Evolutionary conservation across 208 protist species (phyloP), one percentile per base, ranked within the genome.

Genomic region (Trypanosomatidae sp.): DNA sequence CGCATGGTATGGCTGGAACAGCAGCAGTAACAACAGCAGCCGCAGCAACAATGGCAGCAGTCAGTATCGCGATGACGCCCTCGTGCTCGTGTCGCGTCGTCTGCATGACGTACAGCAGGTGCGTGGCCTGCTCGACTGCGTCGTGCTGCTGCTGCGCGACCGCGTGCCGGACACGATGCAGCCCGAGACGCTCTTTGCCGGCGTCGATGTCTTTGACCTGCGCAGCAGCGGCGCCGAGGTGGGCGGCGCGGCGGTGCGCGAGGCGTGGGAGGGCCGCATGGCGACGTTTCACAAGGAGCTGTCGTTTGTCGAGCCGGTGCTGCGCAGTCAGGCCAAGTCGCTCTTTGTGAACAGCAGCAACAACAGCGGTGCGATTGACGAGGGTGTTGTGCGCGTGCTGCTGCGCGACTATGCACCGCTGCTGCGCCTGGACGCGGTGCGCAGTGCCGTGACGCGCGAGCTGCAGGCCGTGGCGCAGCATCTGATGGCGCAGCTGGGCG

Each of bases 221-320:
- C 60, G 56, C 33, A 30, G 43, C 22, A 46, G 51, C 11, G 6
- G 20, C 33, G 6, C 6, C 20, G 15, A 6, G n/a, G n/a, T n/a
- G n/a, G n/a, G n/a, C n/a, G n/a, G n/a, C n/a, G 59, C 37, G 18
- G 26, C 48, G 2, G 55, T 74, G 1, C 35, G 57, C n/a, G 52
- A 57, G 7, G 49, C 52, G 23, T 94, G 86, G 82, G 49, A 60
- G 28, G 43, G 45, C 28, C 62, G 71, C 21, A 66, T 80, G n/a
- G 57, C 46, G 5, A 66, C 66, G 20, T 94, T 88, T 51, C 70
- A 91, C 37, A 75, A 76, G 51, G 75, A 94, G 44, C 76, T 91
- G 53, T 74, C 66, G 21, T 88, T 94, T 46, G 16, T 88, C 2
- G 78, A 90, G 59, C 70, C 72, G 25, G 64, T 61, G 22, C 55